phyloP scores from a whole-genome alignment of 1,284 basidiomycete genomes.

The Naganishia sp. region DNA sequence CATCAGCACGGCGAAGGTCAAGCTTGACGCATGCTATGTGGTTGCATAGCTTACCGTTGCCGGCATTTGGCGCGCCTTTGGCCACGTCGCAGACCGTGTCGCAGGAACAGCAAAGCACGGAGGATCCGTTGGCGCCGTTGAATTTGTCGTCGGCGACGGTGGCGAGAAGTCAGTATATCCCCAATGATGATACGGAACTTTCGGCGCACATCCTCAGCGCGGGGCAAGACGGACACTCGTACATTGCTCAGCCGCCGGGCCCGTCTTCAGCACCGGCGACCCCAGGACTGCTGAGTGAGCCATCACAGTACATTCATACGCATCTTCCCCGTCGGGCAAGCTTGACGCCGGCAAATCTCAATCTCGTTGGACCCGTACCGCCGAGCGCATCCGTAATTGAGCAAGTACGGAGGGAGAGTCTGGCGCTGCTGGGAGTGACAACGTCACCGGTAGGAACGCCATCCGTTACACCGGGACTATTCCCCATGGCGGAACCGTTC shows the following conservation, averaged over 20 bases:
- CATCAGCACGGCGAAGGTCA: conserved; percentile 20
- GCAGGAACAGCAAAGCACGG: background rate
- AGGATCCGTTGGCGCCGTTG: conserved; percentile 20
- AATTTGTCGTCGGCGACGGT: conserved; percentile 7
- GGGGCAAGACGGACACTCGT: background rate
- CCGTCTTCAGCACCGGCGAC: conserved; percentile 20
- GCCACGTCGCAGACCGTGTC: background rate
- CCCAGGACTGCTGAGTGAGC: conserved; percentile 35
- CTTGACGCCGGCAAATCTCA: conserved; percentile 50
- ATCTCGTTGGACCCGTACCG: conserved; percentile 51
- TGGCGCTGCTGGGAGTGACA: conserved; percentile 3
- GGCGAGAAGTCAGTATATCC: background rate
- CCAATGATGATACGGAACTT: background rate
- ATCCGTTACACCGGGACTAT: conserved; percentile 1
- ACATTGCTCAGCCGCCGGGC: conserved; percentile 7
- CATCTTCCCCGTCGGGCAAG: conserved; percentile 53
- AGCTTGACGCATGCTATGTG: conserved; percentile 28
- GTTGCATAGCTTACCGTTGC: conserved; percentile 26
- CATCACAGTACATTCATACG: conserved; percentile 53
- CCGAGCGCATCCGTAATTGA: conserved; percentile 36
- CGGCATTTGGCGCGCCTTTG: conserved; percentile 1
- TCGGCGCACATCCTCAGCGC: conserved; percentile 8
- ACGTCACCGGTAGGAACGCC: background rate
- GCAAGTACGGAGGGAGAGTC: conserved; percentile 30
- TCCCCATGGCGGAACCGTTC: conserved; percentile 10